Percentiles rank a stretch among this genome's conserved stretches.
Conservation (phyloP, 2,329 filamentous ascomycete genomes). For the Colletotrichum spinosum region DNA sequence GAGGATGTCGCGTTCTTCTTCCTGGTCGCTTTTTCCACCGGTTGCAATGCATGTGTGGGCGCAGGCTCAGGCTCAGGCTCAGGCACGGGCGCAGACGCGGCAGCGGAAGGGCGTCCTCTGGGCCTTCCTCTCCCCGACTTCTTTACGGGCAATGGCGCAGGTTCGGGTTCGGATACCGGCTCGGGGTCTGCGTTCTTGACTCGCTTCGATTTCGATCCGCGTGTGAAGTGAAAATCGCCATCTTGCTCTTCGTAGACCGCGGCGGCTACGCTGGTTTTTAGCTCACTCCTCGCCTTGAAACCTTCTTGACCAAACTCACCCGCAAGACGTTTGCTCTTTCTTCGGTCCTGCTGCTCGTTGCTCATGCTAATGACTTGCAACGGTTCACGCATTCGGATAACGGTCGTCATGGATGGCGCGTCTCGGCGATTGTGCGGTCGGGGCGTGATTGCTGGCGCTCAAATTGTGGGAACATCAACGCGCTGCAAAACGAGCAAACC, state of each 20-base stretch:
- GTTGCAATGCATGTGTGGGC: too few relatives aligned
- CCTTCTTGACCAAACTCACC: slow-evolving; percentile 56
- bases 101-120: slow-evolving; percentile 48
- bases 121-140: slow-evolving; percentile 54
- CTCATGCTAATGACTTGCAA: slow-evolving; percentile 77
- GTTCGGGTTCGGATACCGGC: slow-evolving; percentile 54
- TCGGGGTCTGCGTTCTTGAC: slow-evolving; percentile 67
- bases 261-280: slow-evolving; percentile 58
- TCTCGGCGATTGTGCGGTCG: slow-evolving; percentile 33
- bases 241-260: slow-evolving; percentile 71
- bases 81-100: slow-evolving; percentile 43
- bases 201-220: slow-evolving; percentile 75
- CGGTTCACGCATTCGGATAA: slow-evolving; percentile 72
- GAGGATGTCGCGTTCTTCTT: slow-evolving; percentile 46
- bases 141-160: slow-evolving; percentile 45
- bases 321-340: slow-evolving; percentile 73
- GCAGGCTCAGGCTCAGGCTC: slow-evolving; percentile 17
- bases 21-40: slow-evolving; percentile 40
- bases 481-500: slow-evolving; percentile 8
- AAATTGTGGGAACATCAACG: slow-evolving; percentile 5
- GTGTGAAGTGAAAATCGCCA: slow-evolving; percentile 81
- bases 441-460: slow-evolving; percentile 14
- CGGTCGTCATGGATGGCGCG: slow-evolving; percentile 76
- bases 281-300: slow-evolving; percentile 75
- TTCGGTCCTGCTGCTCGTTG: slow-evolving; percentile 70